Percentiles rank a stretch among this genome's conserved stretches.
Conservation (phyloP, 169 alveolate species). For the Plasmodium chabaudi region DNA sequence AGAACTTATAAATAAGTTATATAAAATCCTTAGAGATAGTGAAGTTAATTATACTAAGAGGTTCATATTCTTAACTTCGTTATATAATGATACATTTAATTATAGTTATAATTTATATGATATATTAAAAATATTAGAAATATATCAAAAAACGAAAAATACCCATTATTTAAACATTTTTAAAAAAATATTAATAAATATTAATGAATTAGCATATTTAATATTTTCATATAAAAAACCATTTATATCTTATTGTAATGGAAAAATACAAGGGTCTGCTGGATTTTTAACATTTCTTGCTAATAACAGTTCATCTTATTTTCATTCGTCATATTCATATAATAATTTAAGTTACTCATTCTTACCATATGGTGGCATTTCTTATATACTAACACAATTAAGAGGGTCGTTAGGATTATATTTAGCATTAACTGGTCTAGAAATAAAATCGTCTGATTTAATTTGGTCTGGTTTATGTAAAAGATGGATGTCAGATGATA, state of each 20-base stretch:
- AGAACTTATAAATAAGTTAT: slow-evolving; percentile 73
- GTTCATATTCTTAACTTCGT: slow-evolving; percentile 79
- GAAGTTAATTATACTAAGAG: slow-evolving; percentile 84
- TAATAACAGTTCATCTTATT: slow-evolving; percentile 78
- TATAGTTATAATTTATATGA: slow-evolving; percentile 75
- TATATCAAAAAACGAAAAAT: slow-evolving; percentile 72
- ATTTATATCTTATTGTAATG: slow-evolving; percentile 82
- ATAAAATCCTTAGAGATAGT: slow-evolving; percentile 78
- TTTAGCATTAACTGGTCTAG: slow-evolving; percentile 81
- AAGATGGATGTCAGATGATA: slow-evolving; percentile 82
- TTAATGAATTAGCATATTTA: slow-evolving; percentile 79
- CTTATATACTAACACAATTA: slow-evolving; percentile 78
- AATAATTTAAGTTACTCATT: slow-evolving; percentile 65
- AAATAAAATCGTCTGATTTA: slow-evolving; percentile 77
- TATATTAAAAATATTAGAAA: slow-evolving; percentile 75
- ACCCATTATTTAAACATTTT: slow-evolving; percentile 16
- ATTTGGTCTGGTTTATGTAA: slow-evolving; percentile 84
- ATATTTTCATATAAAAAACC: slow-evolving; percentile 83
- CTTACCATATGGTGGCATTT: slow-evolving; percentile 82
- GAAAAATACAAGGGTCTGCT: slow-evolving; percentile 81
- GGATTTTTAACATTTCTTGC: slow-evolving; percentile 80
- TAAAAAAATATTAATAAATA: slow-evolving; percentile 75
- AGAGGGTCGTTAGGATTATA: slow-evolving; percentile 85
- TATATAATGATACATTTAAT: slow-evolving; percentile 77
- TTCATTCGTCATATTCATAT: slow-evolving; percentile 75